Evolutionary conservation across 139 green algal species (phyloP).

Genomic region (Chlorella sorokiniana): DNA sequence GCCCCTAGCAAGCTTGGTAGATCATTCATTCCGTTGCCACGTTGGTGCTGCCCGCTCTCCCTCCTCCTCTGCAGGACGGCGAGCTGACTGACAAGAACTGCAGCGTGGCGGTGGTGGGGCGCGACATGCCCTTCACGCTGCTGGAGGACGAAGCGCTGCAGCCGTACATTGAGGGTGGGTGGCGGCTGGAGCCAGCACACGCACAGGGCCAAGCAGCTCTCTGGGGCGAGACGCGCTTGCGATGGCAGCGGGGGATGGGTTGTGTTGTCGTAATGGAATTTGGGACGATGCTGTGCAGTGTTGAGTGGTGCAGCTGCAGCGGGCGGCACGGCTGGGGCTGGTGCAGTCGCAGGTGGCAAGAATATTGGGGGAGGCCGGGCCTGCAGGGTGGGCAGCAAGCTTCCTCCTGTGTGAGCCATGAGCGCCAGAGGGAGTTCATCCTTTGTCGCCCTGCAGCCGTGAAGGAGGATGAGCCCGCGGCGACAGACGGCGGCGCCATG

Average conservation of each 20-base stretch:
- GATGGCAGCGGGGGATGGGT: too few species aligned
- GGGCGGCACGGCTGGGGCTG: too few species aligned
- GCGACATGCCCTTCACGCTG: conserved; percentile 78
- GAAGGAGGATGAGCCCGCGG: conserved; percentile 38
- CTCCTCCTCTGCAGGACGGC: conserved; percentile 59
- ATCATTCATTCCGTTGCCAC: background rate
- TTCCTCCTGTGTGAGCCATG: too few species aligned
- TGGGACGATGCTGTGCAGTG: too few species aligned
- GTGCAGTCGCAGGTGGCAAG: too few species aligned
- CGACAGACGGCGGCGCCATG: background rate
- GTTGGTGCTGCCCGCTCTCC: background rate
- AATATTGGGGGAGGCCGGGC: too few species aligned
- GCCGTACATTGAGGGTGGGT: conserved; percentile 58
- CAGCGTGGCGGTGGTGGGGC: conserved; percentile 82
- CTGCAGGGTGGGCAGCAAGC: too few species aligned
- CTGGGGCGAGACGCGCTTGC: too few species aligned
- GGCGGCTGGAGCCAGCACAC: background rate
- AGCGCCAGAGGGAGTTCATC: too few species aligned
- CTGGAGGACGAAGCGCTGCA: conserved; percentile 78
- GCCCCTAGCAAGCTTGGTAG: background rate
- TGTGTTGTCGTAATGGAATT: too few species aligned
- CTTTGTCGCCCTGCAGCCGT: conserved; percentile 14
- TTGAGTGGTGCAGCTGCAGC: background rate
- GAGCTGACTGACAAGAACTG: conserved; percentile 88
- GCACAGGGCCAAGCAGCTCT: background rate